These are phyloP conservation scores for Fusarium nurragi DNA, from an alignment of 2,329 filamentous ascomycete genomes.

Conservation along the genomic window DNA sequence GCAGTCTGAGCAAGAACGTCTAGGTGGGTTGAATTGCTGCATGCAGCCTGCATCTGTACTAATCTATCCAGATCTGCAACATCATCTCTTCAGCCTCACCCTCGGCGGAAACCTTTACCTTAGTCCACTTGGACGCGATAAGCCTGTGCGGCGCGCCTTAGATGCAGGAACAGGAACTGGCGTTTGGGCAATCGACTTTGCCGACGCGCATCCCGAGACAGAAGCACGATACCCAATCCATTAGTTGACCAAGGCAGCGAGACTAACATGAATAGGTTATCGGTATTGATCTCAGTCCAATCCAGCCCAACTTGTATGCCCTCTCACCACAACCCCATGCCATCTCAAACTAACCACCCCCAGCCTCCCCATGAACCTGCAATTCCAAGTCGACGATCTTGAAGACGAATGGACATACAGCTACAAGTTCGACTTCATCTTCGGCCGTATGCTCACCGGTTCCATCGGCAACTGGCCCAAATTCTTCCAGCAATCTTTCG, in stretches of 20 bases:
- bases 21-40: conserved; percentile 32
- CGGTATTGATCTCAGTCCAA: conserved; percentile 56
- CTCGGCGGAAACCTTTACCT: conserved; percentile 46
- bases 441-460: conserved; percentile 52
- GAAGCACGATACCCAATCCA: conserved; percentile 17
- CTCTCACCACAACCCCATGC: not conserved
- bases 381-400: conserved; percentile 58
- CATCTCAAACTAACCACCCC: not conserved
- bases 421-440: conserved; percentile 54
- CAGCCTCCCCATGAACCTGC: conserved; percentile 59
- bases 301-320: conserved; percentile 51
- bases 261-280: conserved; percentile 41
- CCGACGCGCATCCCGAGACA: conserved; percentile 46
- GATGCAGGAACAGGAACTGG: conserved; percentile 62
- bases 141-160: conserved; percentile 47
- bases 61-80: conserved; percentile 47
- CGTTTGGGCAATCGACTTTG: conserved; percentile 57
- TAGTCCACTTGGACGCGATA: conserved; percentile 40
- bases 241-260: fast-evolving
- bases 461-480: conserved; percentile 50
- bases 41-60: fast-evolving
- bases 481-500: conserved; percentile 51
- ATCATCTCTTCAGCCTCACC: conserved; percentile 49
- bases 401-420: conserved; percentile 54
- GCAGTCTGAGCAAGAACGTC: conserved; percentile 46